phyloP scores from a whole-genome alignment of 768 basidiomycete genomes.

The Phlebiopsis flavidoalba region DNA sequence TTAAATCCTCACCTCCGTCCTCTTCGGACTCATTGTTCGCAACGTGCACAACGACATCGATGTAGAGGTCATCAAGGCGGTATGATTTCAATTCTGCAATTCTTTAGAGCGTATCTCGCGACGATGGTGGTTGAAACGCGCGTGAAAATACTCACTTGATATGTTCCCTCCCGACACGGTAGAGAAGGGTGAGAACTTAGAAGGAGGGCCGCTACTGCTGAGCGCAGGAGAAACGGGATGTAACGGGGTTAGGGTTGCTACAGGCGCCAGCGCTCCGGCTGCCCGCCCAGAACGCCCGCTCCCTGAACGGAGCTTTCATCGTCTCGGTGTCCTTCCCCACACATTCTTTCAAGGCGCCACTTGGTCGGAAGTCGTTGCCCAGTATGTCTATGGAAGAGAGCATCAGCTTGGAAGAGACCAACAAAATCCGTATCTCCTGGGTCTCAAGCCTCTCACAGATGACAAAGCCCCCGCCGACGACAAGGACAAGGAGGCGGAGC shows the following conservation, averaged over 20 bases:
- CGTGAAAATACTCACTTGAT: no score
- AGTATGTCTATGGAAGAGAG: constrained; percentile 69
- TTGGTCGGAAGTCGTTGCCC: background rate
- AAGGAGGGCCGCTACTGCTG: no score
- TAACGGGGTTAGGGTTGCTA: background rate
- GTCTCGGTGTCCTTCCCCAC: background rate
- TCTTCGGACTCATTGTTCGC: no score
- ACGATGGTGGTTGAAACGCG: no score
- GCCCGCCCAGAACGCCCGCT: background rate
- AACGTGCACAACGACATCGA: no score
- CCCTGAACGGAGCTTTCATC: background rate
- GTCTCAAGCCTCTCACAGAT: constrained; percentile 90
- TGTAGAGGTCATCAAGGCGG: no score
- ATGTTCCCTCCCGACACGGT: no score
- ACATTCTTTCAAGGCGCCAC: background rate
- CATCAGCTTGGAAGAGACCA: constrained; percentile 91
- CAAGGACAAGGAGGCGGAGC: constrained; percentile 80
- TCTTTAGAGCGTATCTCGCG: no score
- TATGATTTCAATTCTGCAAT: no score
- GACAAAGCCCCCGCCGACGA: constrained; percentile 65
- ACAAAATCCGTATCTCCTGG: constrained; percentile 92
- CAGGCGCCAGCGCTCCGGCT: background rate
- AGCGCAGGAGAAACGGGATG: no score
- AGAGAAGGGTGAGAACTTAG: no score
- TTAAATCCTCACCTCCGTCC: no score